Base-by-base conservation (phyloP, 1,284 basidiomycete genomes). In the Mycosarcoma mackinlayi region DNA sequence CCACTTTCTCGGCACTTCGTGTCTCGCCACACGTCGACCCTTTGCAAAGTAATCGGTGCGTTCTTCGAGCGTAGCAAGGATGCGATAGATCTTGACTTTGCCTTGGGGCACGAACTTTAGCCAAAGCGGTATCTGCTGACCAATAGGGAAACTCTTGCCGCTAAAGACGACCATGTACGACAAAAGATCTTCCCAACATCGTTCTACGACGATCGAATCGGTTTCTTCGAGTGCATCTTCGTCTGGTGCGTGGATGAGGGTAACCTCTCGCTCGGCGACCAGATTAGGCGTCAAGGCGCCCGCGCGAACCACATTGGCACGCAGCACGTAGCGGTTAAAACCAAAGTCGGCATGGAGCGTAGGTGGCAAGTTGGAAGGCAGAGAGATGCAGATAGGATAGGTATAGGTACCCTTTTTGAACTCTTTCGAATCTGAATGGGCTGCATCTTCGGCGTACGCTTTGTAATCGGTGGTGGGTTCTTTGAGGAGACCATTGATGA, bases 341-440 rank as follows among this genome's bases (percentile, higher is more conserved):
- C 94, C 94, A 78, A 89, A 92, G 55, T 91, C 88, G 68, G 90
- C 90, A 49, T 87, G 86, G 58, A 96, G 85, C 0, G 89, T 90
- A 0, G 95, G 92, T 4, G 94, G 93, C 4, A 91, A 87, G 60
- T 88, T 87, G 4, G 88, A 86, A 0, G 94, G 93, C 45, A 98
- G 89, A 4, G 89, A 86, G 82, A 98, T 92, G 18, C 91, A 92
- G 76, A 98, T 92, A 1, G 94, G 94, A 83, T 94, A 98, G 38
- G 91, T 93, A 83, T 98, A 97, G 6, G 89, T 90, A 31, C 93
- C 93, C 85, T 91, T 90, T 72, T 90, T 89, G 84, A 97, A 95
- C 83, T 96, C 91, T 76, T 91, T 91, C 91, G 93, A 97, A 11
- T 89, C 88, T 40, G 85, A 84, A 5, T 64, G 35, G 19, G 38